phyloP scores from a whole-genome alignment of 1,284 basidiomycete species.

The Papiliotrema flavescens region DNA sequence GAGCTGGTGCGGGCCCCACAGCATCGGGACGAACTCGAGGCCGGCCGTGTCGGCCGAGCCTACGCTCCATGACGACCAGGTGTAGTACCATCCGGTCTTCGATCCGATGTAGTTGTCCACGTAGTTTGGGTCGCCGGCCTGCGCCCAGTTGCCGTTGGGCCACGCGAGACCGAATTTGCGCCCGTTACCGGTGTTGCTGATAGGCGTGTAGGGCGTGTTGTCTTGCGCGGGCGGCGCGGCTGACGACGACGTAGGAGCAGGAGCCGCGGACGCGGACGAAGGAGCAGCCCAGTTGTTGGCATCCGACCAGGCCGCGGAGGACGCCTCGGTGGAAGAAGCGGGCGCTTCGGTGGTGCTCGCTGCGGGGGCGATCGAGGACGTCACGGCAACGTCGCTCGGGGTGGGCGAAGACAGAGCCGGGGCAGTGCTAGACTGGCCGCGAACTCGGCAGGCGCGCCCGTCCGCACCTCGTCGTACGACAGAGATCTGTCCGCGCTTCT shows the following conservation, averaged over 20 bases:
- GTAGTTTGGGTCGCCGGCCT: constrained; percentile 49
- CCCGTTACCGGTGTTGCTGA: constrained; percentile 11
- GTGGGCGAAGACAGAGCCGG: constrained; percentile 19
- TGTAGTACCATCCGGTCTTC: constrained; percentile 43
- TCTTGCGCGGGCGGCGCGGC: not conserved
- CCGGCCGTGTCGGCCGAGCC: constrained; percentile 49
- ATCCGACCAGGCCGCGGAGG: constrained; percentile 31
- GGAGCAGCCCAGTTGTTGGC: constrained; percentile 35
- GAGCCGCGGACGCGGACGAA: constrained; percentile 1
- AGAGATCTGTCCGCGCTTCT: constrained; percentile 2
- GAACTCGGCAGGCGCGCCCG: constrained; percentile 42
- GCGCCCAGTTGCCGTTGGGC: constrained; percentile 55
- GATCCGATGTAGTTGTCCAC: constrained; percentile 52
- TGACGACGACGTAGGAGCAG: constrained; percentile 4
- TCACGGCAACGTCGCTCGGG: constrained; percentile 11
- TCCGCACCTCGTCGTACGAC: constrained; percentile 36
- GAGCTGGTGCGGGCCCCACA: constrained; percentile 59
- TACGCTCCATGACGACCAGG: constrained; percentile 42
- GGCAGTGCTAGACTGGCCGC: constrained; percentile 22
- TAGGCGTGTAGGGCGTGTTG: constrained; percentile 5
- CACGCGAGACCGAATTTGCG: constrained; percentile 63
- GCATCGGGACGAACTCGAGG: constrained; percentile 61
- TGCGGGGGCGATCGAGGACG: constrained; percentile 10
- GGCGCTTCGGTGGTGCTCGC: constrained; percentile 16
- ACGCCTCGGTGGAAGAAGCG: constrained; percentile 13